phyloP scores from a whole-genome alignment of 805 yeast genomes.

The Ogataea philodendri region DNA sequence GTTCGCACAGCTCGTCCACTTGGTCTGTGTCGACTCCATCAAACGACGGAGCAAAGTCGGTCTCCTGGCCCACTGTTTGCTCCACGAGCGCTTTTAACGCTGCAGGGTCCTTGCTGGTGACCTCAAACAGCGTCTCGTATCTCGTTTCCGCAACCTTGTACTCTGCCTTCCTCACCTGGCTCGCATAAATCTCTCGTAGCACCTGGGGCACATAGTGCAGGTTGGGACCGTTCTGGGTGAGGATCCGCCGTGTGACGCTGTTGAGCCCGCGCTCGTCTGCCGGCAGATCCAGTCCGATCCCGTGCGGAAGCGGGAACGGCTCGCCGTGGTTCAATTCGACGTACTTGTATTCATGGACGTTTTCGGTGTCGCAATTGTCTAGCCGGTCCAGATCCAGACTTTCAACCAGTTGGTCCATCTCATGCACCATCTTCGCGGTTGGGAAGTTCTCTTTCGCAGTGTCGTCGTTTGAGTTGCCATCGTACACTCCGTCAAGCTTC shows the following conservation, averaged over 20 bases:
- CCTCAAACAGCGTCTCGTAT: constrained; percentile 5
- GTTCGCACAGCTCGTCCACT: constrained; percentile 1
- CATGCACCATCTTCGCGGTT: constrained; percentile 35
- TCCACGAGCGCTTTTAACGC: constrained; percentile 1
- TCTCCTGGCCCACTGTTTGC: neutral
- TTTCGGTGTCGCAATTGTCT: constrained; percentile 22
- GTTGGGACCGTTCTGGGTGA: constrained; percentile 24
- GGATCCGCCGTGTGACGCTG: constrained; percentile 17
- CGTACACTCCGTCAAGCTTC: constrained; percentile 35
- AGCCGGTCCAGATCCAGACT: constrained; percentile 40
- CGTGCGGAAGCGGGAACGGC: constrained; percentile 13
- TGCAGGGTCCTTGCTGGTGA: neutral
- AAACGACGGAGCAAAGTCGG: constrained; percentile 2
- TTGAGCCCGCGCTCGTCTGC: constrained; percentile 8
- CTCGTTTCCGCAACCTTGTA: constrained; percentile 1
- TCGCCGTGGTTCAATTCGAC: constrained; percentile 26
- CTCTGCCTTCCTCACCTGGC: constrained; percentile 3
- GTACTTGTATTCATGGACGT: constrained; percentile 13
- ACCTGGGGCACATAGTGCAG: constrained; percentile 17
- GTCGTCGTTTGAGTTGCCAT: constrained; percentile 10
- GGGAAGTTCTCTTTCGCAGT: constrained; percentile 35
- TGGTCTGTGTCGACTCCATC: neutral
- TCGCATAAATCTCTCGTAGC: constrained; percentile 3
- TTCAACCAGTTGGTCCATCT: constrained; percentile 46
- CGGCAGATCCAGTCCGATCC: constrained; percentile 18